These are phyloP conservation scores for Eucalyptus guilfoylei DNA, from an alignment of 345 rosid species.

Conservation along the genomic window DNA sequence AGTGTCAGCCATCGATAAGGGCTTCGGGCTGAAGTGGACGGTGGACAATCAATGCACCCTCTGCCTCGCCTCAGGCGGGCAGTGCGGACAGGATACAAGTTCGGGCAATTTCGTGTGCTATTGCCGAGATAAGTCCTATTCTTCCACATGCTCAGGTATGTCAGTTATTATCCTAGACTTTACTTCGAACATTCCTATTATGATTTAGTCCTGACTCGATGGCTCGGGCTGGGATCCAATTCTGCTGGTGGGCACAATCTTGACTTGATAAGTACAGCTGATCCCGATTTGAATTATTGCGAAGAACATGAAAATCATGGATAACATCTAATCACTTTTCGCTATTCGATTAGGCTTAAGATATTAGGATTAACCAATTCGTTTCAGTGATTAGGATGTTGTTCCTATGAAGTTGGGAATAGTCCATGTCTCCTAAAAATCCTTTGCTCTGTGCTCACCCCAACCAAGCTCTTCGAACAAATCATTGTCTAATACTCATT, in stretches of 20 bases:
- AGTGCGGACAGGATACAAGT: neutral
- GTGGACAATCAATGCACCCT: fast-evolving
- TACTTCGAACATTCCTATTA: neutral
- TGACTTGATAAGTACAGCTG: fast-evolving
- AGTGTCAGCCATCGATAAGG: fast-evolving
- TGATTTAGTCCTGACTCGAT: neutral
- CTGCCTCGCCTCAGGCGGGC: neutral
- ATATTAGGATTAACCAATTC: fast-evolving
- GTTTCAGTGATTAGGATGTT: fast-evolving
- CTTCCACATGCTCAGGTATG: neutral
- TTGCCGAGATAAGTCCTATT: fast-evolving
- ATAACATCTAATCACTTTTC: fast-evolving
- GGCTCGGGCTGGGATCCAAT: neutral
- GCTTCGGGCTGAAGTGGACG: neutral
- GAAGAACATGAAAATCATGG: neutral
- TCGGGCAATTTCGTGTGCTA: fast-evolving
- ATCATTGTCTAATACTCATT: neutral
- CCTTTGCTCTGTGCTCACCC: neutral
- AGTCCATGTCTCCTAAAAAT: neutral
- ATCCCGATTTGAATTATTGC: fast-evolving
- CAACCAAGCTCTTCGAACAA: neutral
- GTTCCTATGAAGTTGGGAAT: neutral
- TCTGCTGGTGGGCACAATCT: no score
- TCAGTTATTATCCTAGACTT: neutral
- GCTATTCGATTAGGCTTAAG: neutral